phyloP scores from a whole-genome alignment of 371 early-diverging fungal species.

The Blastocladiella emersonii region DNA sequence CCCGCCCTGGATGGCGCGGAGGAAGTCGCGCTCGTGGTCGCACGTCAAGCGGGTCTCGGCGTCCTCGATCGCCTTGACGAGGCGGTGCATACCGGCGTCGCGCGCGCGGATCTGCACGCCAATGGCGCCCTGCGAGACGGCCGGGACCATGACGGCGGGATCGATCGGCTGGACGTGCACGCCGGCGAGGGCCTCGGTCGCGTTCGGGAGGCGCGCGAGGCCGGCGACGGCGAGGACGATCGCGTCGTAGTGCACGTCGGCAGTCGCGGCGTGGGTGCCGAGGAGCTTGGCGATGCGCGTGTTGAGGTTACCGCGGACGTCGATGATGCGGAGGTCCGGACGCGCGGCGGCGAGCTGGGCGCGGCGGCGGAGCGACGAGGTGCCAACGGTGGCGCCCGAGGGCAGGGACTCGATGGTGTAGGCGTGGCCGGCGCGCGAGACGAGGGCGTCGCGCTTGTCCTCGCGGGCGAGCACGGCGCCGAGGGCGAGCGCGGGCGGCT shows the following conservation, averaged over 20 bases:
- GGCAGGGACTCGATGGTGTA: constrained; percentile 49
- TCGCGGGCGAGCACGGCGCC: constrained; percentile 75
- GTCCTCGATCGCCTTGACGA: constrained; percentile 41
- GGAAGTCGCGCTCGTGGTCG: constrained; percentile 71
- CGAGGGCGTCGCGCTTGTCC: constrained; percentile 80
- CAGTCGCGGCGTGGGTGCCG: constrained; percentile 34
- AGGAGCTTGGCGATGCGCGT: constrained; percentile 75
- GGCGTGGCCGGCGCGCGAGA: constrained; percentile 29
- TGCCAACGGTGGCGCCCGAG: constrained; percentile 68
- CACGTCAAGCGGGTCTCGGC: constrained; percentile 49
- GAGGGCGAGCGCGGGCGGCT: constrained; percentile 68
- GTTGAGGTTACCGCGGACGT: constrained; percentile 66
- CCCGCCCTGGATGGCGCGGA: constrained; percentile 86
- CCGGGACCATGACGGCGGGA: background rate
- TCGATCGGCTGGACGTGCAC: background rate
- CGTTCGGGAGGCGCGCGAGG: constrained; percentile 31
- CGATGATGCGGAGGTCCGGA: constrained; percentile 62
- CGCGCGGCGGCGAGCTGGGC: constrained; percentile 71
- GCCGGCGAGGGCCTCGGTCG: constrained; percentile 3
- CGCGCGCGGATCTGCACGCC: constrained; percentile 3
- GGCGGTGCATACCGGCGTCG: constrained; percentile 5
- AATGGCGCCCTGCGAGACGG: constrained; percentile 7
- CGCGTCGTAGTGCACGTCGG: constrained; percentile 54
- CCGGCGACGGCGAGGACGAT: constrained; percentile 85
- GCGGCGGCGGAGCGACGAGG: constrained; percentile 75